These are phyloP conservation scores for Penicillium italicum DNA, from an alignment of 2,329 filamentous ascomycete species.

Conservation along the genomic window DNA sequence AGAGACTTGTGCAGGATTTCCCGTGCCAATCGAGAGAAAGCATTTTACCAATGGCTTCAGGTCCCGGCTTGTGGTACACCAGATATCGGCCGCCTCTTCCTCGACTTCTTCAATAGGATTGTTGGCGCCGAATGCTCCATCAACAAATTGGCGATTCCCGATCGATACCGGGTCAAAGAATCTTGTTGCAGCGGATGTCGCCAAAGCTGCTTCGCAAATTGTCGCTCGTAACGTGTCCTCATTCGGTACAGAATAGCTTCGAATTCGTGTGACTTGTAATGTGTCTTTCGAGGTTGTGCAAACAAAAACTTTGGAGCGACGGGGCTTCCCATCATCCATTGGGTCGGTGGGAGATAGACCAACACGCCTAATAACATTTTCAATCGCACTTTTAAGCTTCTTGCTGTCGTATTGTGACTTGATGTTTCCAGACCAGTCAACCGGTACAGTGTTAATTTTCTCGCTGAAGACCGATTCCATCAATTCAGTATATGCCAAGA, in stretches of 20 bases:
- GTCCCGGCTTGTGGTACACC: conserved; percentile 8
- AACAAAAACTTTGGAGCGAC: conserved; percentile 9
- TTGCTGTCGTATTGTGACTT: conserved; percentile 12
- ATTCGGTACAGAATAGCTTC: conserved; percentile 9
- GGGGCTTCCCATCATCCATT: conserved; percentile 8
- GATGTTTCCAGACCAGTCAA: conserved; percentile 13
- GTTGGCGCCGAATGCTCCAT: conserved; percentile 35
- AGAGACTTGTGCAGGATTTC: not conserved
- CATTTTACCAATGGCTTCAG: conserved; percentile 18
- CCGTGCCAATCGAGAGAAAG: conserved; percentile 28
- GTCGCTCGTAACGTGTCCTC: conserved; percentile 12
- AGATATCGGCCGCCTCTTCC: conserved; percentile 26
- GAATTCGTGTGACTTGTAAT: conserved; percentile 5
- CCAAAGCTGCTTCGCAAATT: conserved; percentile 52
- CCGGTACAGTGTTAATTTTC: conserved; percentile 5
- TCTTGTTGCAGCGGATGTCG: conserved; percentile 50
- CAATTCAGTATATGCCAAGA: conserved; percentile 29
- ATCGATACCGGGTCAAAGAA: conserved; percentile 21
- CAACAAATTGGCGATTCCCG: conserved; percentile 25
- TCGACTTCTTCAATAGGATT: conserved; percentile 35
- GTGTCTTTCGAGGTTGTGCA: conserved; percentile 19
- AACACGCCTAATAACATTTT: conserved; percentile 8
- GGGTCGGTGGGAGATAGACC: conserved; percentile 4
- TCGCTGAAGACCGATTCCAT: conserved; percentile 28
- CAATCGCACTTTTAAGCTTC: conserved; percentile 8